A percentile compares a stretch with the other conserved stretches of the same genome.
phyloP scores from a whole-genome alignment of 2,329 filamentous ascomycete species.

The Helotiales sp. region DNA sequence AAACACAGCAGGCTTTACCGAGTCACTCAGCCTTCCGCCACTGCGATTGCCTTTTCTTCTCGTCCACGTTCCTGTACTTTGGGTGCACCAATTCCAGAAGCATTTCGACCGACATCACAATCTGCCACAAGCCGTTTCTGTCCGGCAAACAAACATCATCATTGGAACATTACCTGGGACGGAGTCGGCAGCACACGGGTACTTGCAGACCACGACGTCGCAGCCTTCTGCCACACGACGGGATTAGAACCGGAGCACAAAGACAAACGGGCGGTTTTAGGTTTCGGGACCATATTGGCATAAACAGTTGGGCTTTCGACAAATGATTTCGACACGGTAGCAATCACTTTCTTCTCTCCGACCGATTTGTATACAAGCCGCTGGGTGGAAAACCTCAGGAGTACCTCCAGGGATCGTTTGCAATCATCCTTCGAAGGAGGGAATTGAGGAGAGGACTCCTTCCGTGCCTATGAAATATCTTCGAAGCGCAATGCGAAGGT shows the following conservation, averaged over 20 bases:
- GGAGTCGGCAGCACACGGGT: constrained; percentile 30
- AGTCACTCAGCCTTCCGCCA: constrained; percentile 15
- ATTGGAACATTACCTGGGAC: constrained; percentile 27
- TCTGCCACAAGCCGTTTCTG: constrained; percentile 29
- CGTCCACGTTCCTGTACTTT: constrained; percentile 24
- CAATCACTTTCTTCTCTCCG: constrained; percentile 19
- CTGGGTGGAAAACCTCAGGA: constrained; percentile 1
- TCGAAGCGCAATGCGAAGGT: constrained; percentile 37
- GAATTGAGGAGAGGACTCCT: constrained; percentile 34
- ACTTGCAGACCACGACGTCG: constrained; percentile 31
- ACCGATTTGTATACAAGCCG: constrained; percentile 6
- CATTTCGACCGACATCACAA: constrained; percentile 27
- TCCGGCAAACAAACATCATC: constrained; percentile 8
- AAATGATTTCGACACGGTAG: constrained; percentile 30
- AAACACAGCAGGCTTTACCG: constrained; percentile 9
- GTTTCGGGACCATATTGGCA: constrained; percentile 20
- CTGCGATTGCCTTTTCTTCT: constrained; percentile 22
- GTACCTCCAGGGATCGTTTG: background rate
- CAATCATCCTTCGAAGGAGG: constrained; percentile 14
- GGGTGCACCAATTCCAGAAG: constrained; percentile 33
- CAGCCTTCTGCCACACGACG: constrained; percentile 25
- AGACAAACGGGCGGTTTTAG: constrained; percentile 20
- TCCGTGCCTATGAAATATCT: constrained; percentile 57
- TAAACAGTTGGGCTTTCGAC: constrained; percentile 19
- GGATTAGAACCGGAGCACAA: background rate